Evolutionary conservation across 192 early-diverging fungal genomes (phyloP).

Genomic region (Backusella tuberculispora): DNA sequence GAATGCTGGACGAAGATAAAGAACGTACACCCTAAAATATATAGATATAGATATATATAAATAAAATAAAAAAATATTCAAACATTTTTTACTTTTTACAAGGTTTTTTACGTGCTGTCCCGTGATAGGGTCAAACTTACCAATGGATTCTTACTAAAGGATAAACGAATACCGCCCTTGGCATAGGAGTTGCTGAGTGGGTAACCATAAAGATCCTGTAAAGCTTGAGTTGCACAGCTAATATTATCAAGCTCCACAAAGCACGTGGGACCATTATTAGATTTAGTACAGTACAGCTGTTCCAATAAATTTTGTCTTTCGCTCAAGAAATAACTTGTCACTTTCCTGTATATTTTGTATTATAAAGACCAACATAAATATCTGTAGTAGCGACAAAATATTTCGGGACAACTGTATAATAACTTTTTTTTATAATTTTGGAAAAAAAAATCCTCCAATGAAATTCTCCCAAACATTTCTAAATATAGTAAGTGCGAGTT

Average conservation of each 20-base stretch:
- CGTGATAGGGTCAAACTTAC: slow-evolving; percentile 7
- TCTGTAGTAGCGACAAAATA: too few relatives aligned
- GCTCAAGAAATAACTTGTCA: too few relatives aligned
- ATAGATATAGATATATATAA: neutral
- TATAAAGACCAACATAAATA: too few relatives aligned
- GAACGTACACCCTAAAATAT: slow-evolving; percentile 13
- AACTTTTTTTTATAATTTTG: too few relatives aligned
- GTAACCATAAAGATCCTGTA: slow-evolving; percentile 86
- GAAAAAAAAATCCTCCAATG: too few relatives aligned
- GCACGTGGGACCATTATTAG: slow-evolving; percentile 90
- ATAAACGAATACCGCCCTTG: slow-evolving; percentile 92
- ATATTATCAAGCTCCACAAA: slow-evolving; percentile 99
- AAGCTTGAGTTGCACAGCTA: slow-evolving; percentile 84
- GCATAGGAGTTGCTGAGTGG: slow-evolving; percentile 76
- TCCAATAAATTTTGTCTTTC: too few relatives aligned
- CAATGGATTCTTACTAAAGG: slow-evolving; percentile 97
- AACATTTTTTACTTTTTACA: neutral
- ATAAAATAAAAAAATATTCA: neutral
- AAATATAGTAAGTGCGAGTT: too few relatives aligned
- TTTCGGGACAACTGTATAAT: too few relatives aligned
- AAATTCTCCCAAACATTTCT: too few relatives aligned
- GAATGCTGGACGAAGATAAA: neutral
- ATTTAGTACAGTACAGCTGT: too few relatives aligned
- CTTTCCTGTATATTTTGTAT: too few relatives aligned
- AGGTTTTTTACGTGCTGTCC: neutral